Base-by-base conservation (phyloP, 2,329 filamentous ascomycete genomes). In the Raffaelea albimanens region DNA sequence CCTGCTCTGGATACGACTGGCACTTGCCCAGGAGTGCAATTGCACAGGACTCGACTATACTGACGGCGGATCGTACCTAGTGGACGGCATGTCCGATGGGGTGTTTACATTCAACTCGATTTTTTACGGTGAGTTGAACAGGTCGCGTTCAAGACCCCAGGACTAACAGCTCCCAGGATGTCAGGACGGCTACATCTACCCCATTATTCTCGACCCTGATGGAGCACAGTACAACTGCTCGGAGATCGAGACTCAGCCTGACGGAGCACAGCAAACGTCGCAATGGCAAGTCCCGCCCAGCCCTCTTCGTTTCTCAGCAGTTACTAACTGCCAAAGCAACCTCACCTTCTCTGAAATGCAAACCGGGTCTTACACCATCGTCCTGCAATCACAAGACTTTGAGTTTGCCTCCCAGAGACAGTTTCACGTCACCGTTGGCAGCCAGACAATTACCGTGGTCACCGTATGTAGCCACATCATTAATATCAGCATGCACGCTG, bases 21-120 rank as follows among this genome's bases (percentile, higher is more conserved):
- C 25, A 14, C 23, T 8, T 10, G 41, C 40, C n/a, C 49, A 50
- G 38, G 13, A 29, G 18, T 58, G 56, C 40, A 52, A 51, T 19
- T 54, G 53, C 39, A 54, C 54, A 2, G 56, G 56, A 4, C 42
- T 58, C 0, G 56, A 58, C 47, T 58, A 58, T 42, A 56, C 56
- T 9, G 52, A 58, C 19, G 56, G 55, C 9, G 56, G 56, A 3
- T 56, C 55, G 13, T 58, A 57, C 21, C 52, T 58, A 31, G 46
- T 58, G 11, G 56, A 57, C 29, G 55, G 53, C 5, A 49, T 42
- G 20, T 51, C 46, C 13, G 31, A 50, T 19, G 44, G 39, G 2
- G 21, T 48, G 14, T 58, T 58, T 41, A 49, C 53, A 7, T 58
- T 58, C 20, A 54, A 53, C 8, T 57, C 56, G 7, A 41, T 53